A percentile compares a stretch with the other conserved stretches of the same genome.
These are phyloP conservation scores for Curvularia spicifera DNA, from an alignment of 2,329 filamentous ascomycete species.

Conservation along the genomic window DNA sequence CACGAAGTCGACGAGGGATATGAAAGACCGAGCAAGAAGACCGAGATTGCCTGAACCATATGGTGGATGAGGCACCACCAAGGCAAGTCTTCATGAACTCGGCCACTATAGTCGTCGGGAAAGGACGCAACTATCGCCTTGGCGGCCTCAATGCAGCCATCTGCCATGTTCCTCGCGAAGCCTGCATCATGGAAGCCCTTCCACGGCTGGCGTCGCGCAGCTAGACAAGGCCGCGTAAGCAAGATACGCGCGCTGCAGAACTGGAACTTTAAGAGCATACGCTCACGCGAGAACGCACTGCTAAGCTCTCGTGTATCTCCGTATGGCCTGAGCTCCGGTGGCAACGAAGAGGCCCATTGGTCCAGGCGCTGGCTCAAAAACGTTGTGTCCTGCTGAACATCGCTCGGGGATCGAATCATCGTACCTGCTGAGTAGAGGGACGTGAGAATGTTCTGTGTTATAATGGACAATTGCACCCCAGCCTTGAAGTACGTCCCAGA, in stretches of 20 bases:
- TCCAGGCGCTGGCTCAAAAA: constrained; percentile 44
- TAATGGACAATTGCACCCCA: constrained; percentile 36
- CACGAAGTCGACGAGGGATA: constrained; percentile 32
- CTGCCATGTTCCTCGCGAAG: constrained; percentile 43
- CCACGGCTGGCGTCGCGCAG: constrained; percentile 30
- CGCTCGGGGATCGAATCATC: constrained; percentile 39
- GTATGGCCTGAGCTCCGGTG: constrained; percentile 40
- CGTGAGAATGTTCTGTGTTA: constrained; percentile 45
- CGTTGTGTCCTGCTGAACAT: constrained; percentile 45
- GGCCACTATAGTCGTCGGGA: constrained; percentile 40
- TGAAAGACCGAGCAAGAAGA: constrained; percentile 50
- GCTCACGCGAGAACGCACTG: constrained; percentile 30
- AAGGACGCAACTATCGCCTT: constrained; percentile 44
- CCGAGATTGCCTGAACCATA: constrained; percentile 50
- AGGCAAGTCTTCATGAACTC: constrained; percentile 45
- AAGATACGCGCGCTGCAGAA: constrained; percentile 51
- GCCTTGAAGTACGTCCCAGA: constrained; percentile 38
- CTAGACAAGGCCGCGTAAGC: constrained; percentile 50
- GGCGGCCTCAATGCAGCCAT: constrained; percentile 49
- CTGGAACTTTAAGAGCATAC: constrained; percentile 42
- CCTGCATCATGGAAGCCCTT: constrained; percentile 26
- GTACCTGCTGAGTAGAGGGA: constrained; percentile 49
- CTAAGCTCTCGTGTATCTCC: constrained; percentile 4
- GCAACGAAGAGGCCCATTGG: constrained; percentile 43
- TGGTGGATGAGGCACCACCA: constrained; percentile 53